Evolutionary conservation across 2,329 filamentous ascomycete genomes (phyloP).

Genomic region (Colletotrichum lindemuthianum): DNA sequence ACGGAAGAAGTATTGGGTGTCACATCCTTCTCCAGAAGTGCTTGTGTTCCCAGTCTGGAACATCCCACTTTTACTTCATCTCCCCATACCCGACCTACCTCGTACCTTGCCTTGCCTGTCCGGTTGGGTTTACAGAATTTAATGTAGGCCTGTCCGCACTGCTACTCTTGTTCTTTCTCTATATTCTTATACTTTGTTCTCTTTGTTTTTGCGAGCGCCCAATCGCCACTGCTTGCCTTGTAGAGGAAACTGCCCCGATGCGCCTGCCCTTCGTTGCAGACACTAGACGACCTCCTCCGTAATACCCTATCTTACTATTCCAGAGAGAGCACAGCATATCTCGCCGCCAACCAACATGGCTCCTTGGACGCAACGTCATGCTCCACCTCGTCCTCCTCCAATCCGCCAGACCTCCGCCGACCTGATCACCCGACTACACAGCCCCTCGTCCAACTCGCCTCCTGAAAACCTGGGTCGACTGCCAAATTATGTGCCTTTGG

Average conservation of each 20-base stretch:
- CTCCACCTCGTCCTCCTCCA: constrained; percentile 37
- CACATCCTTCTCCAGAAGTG: constrained; percentile 3
- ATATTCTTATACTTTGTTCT: background rate
- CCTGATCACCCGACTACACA: constrained; percentile 50
- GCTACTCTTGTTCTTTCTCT: background rate
- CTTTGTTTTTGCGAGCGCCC: constrained; percentile 7
- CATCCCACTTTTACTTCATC: constrained; percentile 21
- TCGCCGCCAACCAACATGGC: constrained; percentile 41
- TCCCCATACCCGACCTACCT: background rate
- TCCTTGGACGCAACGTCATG: constrained; percentile 41
- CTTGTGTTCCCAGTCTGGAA: background rate
- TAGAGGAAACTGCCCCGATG: constrained; percentile 21
- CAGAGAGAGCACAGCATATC: too few relatives aligned
- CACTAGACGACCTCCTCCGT: constrained; percentile 36
- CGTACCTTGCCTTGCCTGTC: background rate
- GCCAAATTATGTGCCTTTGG: constrained; percentile 39
- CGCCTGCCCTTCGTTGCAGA: constrained; percentile 28
- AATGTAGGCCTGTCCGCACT: constrained; percentile 10
- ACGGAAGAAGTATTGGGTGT: background rate
- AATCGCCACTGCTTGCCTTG: constrained; percentile 10
- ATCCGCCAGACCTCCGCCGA: constrained; percentile 40
- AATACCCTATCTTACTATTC: background rate
- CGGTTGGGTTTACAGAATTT: constrained; percentile 8
- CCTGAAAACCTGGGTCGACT: constrained; percentile 37
- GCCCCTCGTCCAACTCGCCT: constrained; percentile 42